Evolutionary conservation across 1,284 basidiomycete genomes (phyloP).

Genomic region (Leccinum angustisporum): DNA sequence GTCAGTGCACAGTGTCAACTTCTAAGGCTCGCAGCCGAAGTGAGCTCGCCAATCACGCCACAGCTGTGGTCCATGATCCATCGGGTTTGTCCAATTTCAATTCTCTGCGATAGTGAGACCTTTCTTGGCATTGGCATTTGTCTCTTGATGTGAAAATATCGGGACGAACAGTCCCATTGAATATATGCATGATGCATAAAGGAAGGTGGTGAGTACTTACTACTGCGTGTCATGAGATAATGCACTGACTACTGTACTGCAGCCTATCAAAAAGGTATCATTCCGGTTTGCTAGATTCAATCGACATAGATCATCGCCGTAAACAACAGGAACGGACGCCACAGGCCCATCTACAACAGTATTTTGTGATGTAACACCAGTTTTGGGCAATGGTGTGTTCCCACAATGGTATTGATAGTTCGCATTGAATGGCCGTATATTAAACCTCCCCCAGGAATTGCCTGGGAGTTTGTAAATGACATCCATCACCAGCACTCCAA

Average conservation of each 20-base stretch:
- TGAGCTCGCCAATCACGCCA: not conserved
- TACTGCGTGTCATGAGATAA: not conserved
- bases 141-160: not conserved
- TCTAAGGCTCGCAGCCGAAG: not conserved
- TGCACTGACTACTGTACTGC: not conserved
- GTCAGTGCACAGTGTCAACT: not conserved
- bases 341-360: not conserved
- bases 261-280: not conserved
- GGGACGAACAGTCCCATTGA: not conserved
- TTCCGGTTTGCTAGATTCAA: not conserved
- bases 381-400: not conserved
- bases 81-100: not conserved
- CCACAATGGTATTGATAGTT: not conserved
- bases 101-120: not conserved
- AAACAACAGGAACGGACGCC: not conserved
- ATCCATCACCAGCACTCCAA: not conserved
- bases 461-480: slow-evolving; percentile 2
- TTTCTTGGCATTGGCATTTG: not conserved
- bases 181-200: not conserved
- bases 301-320: not conserved
- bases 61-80: not conserved
- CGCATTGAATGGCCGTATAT: not conserved
- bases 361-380: not conserved
- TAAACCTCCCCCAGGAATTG: not conserved
- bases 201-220: not conserved